Evolutionary conservation across 108 stramenopile genomes (phyloP), one percentile per base, ranked within the genome.

Genomic region (Pseudonitzschia multiseries): DNA sequence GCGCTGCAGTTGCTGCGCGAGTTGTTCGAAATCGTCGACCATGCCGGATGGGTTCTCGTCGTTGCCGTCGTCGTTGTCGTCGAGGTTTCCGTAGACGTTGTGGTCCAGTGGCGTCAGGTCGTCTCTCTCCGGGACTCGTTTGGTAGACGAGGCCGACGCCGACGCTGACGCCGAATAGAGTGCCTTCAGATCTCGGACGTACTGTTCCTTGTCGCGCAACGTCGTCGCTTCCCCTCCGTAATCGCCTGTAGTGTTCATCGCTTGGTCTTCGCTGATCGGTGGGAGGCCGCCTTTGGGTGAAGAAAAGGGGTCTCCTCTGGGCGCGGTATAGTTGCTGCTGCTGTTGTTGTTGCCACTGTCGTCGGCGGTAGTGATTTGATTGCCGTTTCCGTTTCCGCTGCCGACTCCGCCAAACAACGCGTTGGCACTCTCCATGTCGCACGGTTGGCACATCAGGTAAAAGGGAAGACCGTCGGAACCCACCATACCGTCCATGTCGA

Each of bases 381-480:
- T 44, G n/a, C 32, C 65, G 42, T 42, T 46, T 9, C 65, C 65
- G 10, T 42, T 67, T 10, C 22, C 65, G n/a, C 14, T 63, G n/a
- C 27, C 61, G 36, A 36, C 4, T 36, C 36, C 36, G 36, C 36
- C 36, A 36, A 36, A 36, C 36, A 36, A 6, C 2, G 36, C 36
- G 36, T 36, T 36, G 36, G 36, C 36, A 6, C 36, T 36, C 6
- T 65, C 65, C 22, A 50, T 52, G 36, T 50, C 51, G 36, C 77
- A 78, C 12, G 77, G 77, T 61, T 78, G 77, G 46, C 77, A 78
- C 31, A 59, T 46, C 32, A 78, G 9, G 43, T 68, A 72, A 4
- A 36, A 24, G 46, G 77, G 71, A 40, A 78, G 65, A 4, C 63
- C 69, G 29, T 77, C 76, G 31, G 56, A 53, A 21, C 69, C 56